phyloP scores from a whole-genome alignment of 768 basidiomycete species.

The Pulveroboletus frians region DNA sequence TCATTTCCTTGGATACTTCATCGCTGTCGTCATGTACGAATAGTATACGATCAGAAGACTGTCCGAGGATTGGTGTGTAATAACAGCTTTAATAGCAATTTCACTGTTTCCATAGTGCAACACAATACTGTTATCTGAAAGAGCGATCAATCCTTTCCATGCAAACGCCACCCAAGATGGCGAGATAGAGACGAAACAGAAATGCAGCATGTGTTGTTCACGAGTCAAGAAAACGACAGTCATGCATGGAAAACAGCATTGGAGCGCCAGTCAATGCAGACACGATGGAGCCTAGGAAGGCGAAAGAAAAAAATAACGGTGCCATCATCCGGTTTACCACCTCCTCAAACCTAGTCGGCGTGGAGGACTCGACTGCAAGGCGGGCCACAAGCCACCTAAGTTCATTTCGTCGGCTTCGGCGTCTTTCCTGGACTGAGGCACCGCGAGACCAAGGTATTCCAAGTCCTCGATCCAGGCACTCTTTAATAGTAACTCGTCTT shows the following conservation, averaged over 20 bases:
- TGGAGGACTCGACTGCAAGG: conserved; percentile 3
- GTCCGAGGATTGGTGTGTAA: no score
- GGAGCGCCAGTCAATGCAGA: background rate
- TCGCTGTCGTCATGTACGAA: background rate
- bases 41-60: background rate
- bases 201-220: conserved; percentile 5
- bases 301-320: background rate
- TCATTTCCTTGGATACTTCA: background rate
- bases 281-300: background rate
- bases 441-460: conserved; percentile 18
- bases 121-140: background rate
- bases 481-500: conserved; percentile 23
- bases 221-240: conserved; percentile 4
- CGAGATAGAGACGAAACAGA: background rate
- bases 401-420: conserved; percentile 28
- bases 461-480: conserved; percentile 19
- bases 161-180: background rate
- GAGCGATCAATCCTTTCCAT: background rate
- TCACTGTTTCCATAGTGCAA: no score
- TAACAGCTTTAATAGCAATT: background rate
- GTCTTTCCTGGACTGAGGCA: background rate
- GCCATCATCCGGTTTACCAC: background rate
- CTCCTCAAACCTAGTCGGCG: conserved; percentile 8
- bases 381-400: conserved; percentile 13
- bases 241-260: background rate